phyloP scores from a whole-genome alignment of 805 yeast species.

The Isabelozyma rhagii region DNA sequence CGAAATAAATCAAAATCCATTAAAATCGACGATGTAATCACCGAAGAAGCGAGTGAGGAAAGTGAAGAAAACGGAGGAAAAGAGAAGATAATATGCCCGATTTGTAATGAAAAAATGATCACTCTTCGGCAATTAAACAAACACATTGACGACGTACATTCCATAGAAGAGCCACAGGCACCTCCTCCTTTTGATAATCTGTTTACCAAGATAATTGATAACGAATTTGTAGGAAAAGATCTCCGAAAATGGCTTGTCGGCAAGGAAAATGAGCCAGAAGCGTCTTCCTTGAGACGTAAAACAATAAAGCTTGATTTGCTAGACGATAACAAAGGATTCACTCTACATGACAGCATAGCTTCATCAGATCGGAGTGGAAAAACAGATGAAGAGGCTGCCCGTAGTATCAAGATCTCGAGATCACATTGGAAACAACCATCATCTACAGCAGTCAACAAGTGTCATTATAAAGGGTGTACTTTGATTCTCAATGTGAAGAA shows the following conservation, averaged over 20 bases:
- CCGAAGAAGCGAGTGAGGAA: not conserved
- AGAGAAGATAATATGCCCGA: slow-evolving; percentile 41
- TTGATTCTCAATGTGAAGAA: slow-evolving; percentile 46
- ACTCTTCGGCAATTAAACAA: slow-evolving; percentile 54
- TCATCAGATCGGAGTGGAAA: not conserved
- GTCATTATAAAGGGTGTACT: slow-evolving; percentile 41
- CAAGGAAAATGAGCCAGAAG: slow-evolving; percentile 29
- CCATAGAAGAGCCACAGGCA: slow-evolving; percentile 18
- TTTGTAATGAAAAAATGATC: slow-evolving; percentile 60
- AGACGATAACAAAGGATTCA: slow-evolving; percentile 41
- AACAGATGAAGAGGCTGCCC: slow-evolving; percentile 5
- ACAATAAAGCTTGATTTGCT: slow-evolving; percentile 47
- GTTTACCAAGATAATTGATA: slow-evolving; percentile 6
- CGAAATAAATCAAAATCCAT: not conserved
- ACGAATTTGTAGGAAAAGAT: slow-evolving; percentile 28
- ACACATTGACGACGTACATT: slow-evolving; percentile 72
- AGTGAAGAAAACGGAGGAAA: not conserved
- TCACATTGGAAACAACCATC: slow-evolving; percentile 58
- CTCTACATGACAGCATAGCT: slow-evolving; percentile 21
- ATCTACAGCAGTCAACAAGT: slow-evolving; percentile 30
- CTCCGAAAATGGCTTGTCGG: slow-evolving; percentile 43
- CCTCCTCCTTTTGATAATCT: not conserved
- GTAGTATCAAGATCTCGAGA: slow-evolving; percentile 35
- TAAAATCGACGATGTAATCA: not conserved
- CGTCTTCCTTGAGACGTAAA: slow-evolving; percentile 31